phyloP scores from a whole-genome alignment of 2,329 filamentous ascomycete species.

The Epichloe baconii region DNA sequence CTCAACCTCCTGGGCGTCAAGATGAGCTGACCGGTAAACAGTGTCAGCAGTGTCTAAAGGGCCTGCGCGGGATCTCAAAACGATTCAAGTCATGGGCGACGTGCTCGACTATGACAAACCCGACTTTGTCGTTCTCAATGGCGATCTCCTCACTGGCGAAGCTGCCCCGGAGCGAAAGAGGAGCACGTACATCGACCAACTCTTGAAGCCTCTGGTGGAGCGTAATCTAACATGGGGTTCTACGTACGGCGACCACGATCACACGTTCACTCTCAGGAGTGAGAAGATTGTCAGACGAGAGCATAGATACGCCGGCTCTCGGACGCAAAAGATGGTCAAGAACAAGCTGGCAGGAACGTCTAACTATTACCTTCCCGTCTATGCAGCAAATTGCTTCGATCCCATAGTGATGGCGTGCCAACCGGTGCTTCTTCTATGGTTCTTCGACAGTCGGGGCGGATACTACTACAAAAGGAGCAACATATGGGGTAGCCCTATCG shows the following conservation, averaged over 20 bases:
- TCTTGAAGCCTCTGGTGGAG: constrained; percentile 43
- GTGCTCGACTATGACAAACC: constrained; percentile 44
- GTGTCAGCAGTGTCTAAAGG: constrained; percentile 6
- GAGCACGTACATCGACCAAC: constrained; percentile 42
- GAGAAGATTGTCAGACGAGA: constrained; percentile 27
- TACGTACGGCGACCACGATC: constrained; percentile 61
- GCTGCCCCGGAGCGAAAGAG: constrained; percentile 39
- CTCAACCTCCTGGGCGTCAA: too few relatives aligned
- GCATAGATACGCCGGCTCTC: constrained; percentile 22
- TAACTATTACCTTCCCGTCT: constrained; percentile 36
- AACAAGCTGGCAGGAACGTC: constrained; percentile 24
- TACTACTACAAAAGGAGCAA: constrained; percentile 29
- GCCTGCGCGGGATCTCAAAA: constrained; percentile 41
- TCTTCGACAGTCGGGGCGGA: constrained; percentile 56
- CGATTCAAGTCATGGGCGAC: constrained; percentile 40
- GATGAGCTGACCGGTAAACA: not conserved
- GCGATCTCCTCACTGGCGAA: constrained; percentile 59
- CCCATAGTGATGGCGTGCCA: not conserved
- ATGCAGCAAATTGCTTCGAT: constrained; percentile 20
- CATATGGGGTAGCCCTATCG: constrained; percentile 14
- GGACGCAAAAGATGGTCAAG: constrained; percentile 27
- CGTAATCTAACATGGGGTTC: constrained; percentile 48
- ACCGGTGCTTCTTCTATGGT: constrained; percentile 47
- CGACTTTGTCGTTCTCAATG: constrained; percentile 54
- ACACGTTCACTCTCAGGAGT: constrained; percentile 41